phyloP scores from a whole-genome alignment of 148 eudicot species.

The Bassia scoparia region DNA sequence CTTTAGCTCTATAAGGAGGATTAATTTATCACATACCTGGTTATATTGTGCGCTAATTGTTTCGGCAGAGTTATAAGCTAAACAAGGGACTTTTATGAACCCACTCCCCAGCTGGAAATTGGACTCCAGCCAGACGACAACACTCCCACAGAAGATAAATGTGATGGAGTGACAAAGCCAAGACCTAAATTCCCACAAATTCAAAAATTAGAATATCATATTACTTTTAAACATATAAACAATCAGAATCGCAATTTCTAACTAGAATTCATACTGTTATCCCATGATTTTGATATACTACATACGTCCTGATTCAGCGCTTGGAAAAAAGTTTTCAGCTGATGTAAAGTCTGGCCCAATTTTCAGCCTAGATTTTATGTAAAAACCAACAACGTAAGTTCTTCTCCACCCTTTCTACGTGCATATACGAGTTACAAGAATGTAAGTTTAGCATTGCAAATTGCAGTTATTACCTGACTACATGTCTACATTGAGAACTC shows the following conservation, averaged over 20 bases:
- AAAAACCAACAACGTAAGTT: no score
- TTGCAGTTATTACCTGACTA: no score
- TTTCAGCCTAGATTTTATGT: no score
- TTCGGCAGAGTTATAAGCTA: slow-evolving; percentile 77
- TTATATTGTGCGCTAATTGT: slow-evolving; percentile 87
- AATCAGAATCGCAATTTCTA: not conserved
- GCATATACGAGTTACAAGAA: no score
- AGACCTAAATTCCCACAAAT: slow-evolving; percentile 42
- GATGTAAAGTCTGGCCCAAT: no score
- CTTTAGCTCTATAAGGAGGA: not conserved
- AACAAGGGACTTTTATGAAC: slow-evolving; percentile 69
- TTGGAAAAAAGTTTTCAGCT: no score
- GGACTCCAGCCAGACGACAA: slow-evolving; percentile 80
- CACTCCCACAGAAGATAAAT: slow-evolving; percentile 82
- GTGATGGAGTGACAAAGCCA: slow-evolving; percentile 63
- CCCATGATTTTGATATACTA: no score
- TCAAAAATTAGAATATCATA: not conserved
- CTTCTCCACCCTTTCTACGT: no score
- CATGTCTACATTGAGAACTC: no score
- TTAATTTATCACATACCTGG: slow-evolving; percentile 38
- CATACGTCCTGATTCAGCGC: no score
- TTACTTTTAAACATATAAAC: not conserved
- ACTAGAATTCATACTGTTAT: no score
- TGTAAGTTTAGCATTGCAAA: no score
- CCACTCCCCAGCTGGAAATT: slow-evolving; percentile 69